phyloP scores from a whole-genome alignment of 2,329 filamentous ascomycete species.

The Dothistroma pini region DNA sequence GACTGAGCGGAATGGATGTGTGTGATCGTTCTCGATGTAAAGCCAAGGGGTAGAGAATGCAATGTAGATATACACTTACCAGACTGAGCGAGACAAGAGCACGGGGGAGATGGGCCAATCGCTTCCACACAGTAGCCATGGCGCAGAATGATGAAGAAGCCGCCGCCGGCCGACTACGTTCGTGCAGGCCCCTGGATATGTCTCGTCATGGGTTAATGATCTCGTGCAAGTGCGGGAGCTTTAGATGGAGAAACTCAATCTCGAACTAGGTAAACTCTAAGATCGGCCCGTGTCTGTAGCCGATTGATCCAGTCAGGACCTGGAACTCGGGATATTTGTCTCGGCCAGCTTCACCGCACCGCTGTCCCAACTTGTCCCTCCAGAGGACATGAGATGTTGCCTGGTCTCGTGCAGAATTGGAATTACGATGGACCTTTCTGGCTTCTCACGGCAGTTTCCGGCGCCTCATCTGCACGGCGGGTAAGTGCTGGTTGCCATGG shows the following conservation, averaged over 20 bases:
- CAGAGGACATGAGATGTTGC: neutral
- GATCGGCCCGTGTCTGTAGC: neutral
- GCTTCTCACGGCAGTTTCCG: constrained; percentile 2
- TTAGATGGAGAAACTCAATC: neutral
- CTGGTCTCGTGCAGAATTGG: neutral
- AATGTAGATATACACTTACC: neutral
- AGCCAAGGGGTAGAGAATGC: neutral
- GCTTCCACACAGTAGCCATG: neutral
- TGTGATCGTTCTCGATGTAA: neutral
- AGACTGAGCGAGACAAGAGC: neutral
- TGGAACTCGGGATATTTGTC: neutral
- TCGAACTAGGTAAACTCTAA: neutral
- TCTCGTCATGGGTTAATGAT: constrained; percentile 3
- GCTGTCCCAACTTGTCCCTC: neutral
- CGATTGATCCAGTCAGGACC: neutral
- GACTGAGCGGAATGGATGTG: constrained; percentile 2
- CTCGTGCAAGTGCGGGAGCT: constrained; percentile 2
- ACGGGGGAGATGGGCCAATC: neutral
- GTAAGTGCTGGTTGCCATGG: neutral
- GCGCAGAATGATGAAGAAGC: neutral
- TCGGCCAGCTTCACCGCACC: neutral
- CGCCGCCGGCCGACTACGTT: neutral
- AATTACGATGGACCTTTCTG: neutral
- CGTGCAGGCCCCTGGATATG: neutral
- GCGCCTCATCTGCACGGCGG: neutral